These are phyloP conservation scores for Candida qinlingensis DNA, from an alignment of 805 yeast species.

Conservation along the genomic window DNA sequence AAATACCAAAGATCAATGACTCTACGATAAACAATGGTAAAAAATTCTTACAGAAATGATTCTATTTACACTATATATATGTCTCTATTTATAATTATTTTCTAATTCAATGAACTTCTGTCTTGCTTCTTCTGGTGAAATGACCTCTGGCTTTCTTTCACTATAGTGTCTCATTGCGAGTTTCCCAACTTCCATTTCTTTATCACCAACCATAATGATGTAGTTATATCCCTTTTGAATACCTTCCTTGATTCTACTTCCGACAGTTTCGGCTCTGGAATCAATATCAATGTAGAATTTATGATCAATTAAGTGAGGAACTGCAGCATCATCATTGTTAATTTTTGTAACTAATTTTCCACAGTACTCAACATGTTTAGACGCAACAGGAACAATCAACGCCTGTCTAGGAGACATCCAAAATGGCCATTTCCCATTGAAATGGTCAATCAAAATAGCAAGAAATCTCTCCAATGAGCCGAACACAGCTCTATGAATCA, in stretches of 20 bases:
- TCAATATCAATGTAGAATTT: constrained; percentile 76
- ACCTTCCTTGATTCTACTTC: constrained; percentile 77
- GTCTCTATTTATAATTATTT: constrained; percentile 33
- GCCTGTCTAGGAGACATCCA: constrained; percentile 96
- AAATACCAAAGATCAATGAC: constrained; percentile 22
- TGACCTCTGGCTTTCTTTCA: constrained; percentile 36
- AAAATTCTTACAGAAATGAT: background rate
- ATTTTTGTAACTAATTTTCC: constrained; percentile 40
- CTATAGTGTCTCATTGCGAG: constrained; percentile 61
- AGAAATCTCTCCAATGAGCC: constrained; percentile 92
- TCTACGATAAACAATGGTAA: constrained; percentile 1
- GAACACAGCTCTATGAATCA: constrained; percentile 93
- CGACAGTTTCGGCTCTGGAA: constrained; percentile 69
- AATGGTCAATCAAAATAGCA: constrained; percentile 86
- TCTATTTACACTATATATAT: background rate
- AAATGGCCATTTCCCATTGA: constrained; percentile 93
- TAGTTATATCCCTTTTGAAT: constrained; percentile 68
- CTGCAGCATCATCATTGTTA: constrained; percentile 39
- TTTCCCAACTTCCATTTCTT: constrained; percentile 57
- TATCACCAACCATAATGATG: constrained; percentile 82
- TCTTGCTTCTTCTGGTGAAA: constrained; percentile 47
- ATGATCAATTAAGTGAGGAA: constrained; percentile 52
- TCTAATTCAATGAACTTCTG: constrained; percentile 52
- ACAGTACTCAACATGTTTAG: constrained; percentile 53
- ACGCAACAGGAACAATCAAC: constrained; percentile 72